Evolutionary conservation across 176 grass and related monocot genomes (phyloP).

Genomic region (Calamus simplicifolius): DNA sequence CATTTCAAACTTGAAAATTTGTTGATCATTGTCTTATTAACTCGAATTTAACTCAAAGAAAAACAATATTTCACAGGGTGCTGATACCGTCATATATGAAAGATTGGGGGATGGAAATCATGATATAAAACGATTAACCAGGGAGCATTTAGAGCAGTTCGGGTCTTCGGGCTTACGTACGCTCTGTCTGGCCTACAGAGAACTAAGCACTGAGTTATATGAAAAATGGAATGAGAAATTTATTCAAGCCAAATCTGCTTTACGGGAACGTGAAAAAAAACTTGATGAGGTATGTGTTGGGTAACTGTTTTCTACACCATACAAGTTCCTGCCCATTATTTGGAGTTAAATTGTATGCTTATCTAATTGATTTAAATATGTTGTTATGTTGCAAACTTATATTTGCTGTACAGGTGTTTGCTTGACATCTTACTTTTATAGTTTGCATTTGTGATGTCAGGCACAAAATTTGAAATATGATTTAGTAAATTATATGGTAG

Average conservation of each 20-base stretch:
- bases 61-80: conserved; percentile 54
- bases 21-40: conserved; percentile 1
- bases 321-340: neutral
- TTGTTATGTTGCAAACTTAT: too few relatives aligned
- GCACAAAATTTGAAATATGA: too few relatives aligned
- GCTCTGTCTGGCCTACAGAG: conserved; percentile 92
- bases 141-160: conserved; percentile 92
- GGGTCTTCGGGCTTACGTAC: conserved; percentile 90
- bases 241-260: conserved; percentile 92
- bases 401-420: too few relatives aligned
- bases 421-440: too few relatives aligned
- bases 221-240: conserved; percentile 99
- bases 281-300: conserved; percentile 66
- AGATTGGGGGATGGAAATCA: conserved; percentile 60
- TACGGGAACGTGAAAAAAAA: conserved; percentile 93
- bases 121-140: conserved; percentile 67
- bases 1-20: conserved; percentile 17
- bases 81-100: conserved; percentile 93
- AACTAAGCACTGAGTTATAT: conserved; percentile 61
- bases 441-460: too few relatives aligned
- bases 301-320: neutral
- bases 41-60: neutral
- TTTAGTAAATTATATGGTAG: too few relatives aligned
- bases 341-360: neutral
- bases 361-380: too few relatives aligned